Conservation (phyloP, 1,284 basidiomycete genomes). For the Malassezia brasiliensis region DNA sequence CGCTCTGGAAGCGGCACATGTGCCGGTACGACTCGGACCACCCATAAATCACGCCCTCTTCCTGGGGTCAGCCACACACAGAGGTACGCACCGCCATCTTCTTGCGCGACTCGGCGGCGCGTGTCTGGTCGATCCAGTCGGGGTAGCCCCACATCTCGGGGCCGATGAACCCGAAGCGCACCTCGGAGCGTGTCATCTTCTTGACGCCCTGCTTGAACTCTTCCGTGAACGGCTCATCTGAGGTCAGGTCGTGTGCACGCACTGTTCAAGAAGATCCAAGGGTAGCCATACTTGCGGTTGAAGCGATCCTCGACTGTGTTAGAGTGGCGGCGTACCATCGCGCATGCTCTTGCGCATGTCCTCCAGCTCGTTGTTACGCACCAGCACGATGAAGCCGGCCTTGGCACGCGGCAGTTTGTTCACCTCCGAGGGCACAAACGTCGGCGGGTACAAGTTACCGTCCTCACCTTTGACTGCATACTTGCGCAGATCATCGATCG, state of each 20-base stretch:
- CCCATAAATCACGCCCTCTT: conserved; percentile 74
- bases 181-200: conserved; percentile 37
- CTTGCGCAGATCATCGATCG: conserved; percentile 34
- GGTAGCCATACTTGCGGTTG: conserved; percentile 47
- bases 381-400: conserved; percentile 46
- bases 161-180: conserved; percentile 67
- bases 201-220: conserved; percentile 47
- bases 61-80: conserved; percentile 17
- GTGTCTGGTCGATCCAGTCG: conserved; percentile 57
- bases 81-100: conserved; percentile 54
- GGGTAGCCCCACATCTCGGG: conserved; percentile 74
- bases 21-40: conserved; percentile 57
- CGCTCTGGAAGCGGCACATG: conserved; percentile 79
- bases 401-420: conserved; percentile 42
- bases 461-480: conserved; percentile 35
- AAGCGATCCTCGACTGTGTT: conserved; percentile 31
- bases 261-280: conserved; percentile 50
- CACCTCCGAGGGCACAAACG: conserved; percentile 33
- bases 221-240: conserved; percentile 44
- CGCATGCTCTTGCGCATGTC: conserved; percentile 33
- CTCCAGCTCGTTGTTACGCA: conserved; percentile 44
- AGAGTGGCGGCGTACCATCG: conserved; percentile 12
- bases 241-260: neutral
- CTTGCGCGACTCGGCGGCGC: conserved; percentile 58
- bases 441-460: conserved; percentile 42